These are phyloP conservation scores for Alloteropsis angusta DNA, from an alignment of 202 grass and related monocot species.

Conservation along the genomic window DNA sequence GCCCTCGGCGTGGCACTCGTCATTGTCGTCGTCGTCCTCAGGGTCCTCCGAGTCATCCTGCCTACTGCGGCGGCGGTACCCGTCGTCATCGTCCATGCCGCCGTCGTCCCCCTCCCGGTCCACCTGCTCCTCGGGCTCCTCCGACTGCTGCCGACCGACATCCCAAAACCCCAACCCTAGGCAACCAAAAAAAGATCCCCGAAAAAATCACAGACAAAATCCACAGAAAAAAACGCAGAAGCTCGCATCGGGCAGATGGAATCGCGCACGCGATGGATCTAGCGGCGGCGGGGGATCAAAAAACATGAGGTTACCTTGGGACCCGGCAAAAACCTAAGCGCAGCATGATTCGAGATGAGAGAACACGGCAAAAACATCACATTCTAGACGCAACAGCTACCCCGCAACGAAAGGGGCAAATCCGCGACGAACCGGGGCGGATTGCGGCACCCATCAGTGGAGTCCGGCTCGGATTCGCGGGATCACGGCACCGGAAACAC, in stretches of 20 bases:
- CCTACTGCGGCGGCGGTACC: constrained; percentile 16
- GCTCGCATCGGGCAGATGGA: not conserved
- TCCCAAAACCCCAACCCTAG: constrained; percentile 35
- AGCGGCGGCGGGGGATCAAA: not conserved
- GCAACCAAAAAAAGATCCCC: not conserved
- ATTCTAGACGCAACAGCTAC: no score
- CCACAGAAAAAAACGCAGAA: not conserved
- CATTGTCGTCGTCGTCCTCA: constrained; percentile 35
- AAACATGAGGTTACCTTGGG: constrained; percentile 32
- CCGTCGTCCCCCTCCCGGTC: constrained; percentile 86
- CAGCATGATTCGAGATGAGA: constrained; percentile 30
- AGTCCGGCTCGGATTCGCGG: no score
- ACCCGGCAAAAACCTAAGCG: constrained; percentile 33
- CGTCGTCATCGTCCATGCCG: constrained; percentile 59
- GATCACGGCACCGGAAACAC: no score
- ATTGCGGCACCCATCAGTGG: no score
- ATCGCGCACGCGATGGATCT: constrained; percentile 22
- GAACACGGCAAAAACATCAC: no score
- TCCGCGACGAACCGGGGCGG: no score
- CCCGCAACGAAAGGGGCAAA: no score
- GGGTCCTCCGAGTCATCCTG: constrained; percentile 36
- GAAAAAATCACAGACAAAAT: not conserved
- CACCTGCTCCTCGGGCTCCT: constrained; percentile 90
- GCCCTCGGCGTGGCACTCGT: constrained; percentile 18
- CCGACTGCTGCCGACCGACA: constrained; percentile 47